Percentiles rank a stretch among this genome's conserved stretches.
Conservation (phyloP, 2,329 filamentous ascomycete species). For the Coniochaeta sp. region DNA sequence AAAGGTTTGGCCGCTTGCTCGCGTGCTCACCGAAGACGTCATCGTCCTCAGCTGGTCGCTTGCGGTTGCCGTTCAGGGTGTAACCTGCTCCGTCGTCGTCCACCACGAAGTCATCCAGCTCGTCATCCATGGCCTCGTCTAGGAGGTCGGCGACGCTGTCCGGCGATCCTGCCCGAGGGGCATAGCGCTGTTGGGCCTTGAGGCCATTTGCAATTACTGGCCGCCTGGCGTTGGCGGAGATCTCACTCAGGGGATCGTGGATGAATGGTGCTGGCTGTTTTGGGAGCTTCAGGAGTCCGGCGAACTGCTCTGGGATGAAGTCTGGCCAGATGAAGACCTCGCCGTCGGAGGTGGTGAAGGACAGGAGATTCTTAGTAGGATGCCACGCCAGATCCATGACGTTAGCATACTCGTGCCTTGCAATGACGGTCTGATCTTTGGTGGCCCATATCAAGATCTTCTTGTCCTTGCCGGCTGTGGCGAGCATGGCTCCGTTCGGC, state of each 20-base stretch:
- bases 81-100: slow-evolving; percentile 96
- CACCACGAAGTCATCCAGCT: slow-evolving; percentile 71
- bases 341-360: slow-evolving; percentile 87
- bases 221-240: slow-evolving; percentile 55
- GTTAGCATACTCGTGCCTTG: slow-evolving; percentile 71
- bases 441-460: slow-evolving; percentile 82
- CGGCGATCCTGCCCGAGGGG: slow-evolving; percentile 48
- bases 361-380: slow-evolving; percentile 77
- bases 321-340: slow-evolving; percentile 86
- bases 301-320: slow-evolving; percentile 53
- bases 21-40: slow-evolving; percentile 38
- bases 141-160: slow-evolving; percentile 83
- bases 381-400: slow-evolving; percentile 89
- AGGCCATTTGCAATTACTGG: slow-evolving; percentile 44
- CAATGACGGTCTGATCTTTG: slow-evolving; percentile 74
- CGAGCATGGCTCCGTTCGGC: slow-evolving; percentile 84
- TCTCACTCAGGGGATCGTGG: slow-evolving; percentile 67
- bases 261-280: slow-evolving; percentile 77
- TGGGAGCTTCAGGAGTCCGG: slow-evolving; percentile 46
- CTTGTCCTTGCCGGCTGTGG: slow-evolving; percentile 58
- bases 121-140: slow-evolving; percentile 42
- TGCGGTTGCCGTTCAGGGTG: slow-evolving; percentile 45
- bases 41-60: slow-evolving; percentile 42
- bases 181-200: slow-evolving; percentile 42
- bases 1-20: slow-evolving; percentile 41